These are phyloP conservation scores for Protomyces macrosporus DNA, from an alignment of 1,139 yeast genomes.

Conservation along the genomic window DNA sequence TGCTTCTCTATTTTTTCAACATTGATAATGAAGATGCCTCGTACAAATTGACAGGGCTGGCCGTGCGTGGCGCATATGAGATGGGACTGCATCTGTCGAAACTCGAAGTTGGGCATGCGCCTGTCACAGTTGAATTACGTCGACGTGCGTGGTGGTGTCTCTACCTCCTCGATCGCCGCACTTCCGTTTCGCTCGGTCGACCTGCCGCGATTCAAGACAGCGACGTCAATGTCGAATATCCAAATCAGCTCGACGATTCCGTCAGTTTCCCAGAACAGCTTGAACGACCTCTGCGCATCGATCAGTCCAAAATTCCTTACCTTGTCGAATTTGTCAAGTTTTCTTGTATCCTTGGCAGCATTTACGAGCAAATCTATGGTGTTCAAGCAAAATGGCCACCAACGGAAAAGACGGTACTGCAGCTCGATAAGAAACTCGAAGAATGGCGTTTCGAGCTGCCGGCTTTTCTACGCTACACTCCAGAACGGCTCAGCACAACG, in stretches of 20 bases:
- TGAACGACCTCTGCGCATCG: conserved; percentile 8
- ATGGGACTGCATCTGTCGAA: conserved; percentile 9
- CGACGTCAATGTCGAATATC: conserved; percentile 12
- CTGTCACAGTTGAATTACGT: not conserved
- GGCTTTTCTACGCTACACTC: conserved; percentile 13
- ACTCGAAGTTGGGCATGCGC: conserved; percentile 7
- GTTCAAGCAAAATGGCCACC: conserved; percentile 21
- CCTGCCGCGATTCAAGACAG: conserved; percentile 11
- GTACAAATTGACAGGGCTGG: conserved; percentile 12
- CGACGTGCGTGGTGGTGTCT: conserved; percentile 25
- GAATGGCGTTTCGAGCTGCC: conserved; percentile 20
- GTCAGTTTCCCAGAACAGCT: conserved; percentile 14
- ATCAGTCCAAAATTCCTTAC: conserved; percentile 23
- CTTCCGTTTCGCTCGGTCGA: conserved; percentile 14
- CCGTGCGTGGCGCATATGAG: conserved; percentile 13
- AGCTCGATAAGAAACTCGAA: conserved; percentile 11
- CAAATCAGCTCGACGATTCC: conserved; percentile 13
- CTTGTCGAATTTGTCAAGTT: conserved; percentile 17
- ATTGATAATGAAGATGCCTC: conserved; percentile 11
- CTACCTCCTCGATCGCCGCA: conserved; percentile 16
- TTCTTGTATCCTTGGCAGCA: conserved; percentile 9
- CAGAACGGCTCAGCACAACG: not conserved
- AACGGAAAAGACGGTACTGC: conserved; percentile 2
- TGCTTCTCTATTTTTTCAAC: conserved; percentile 1
- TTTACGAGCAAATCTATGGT: conserved; percentile 13